These are phyloP conservation scores for Trypanosoma grayi DNA, from an alignment of 208 protist genomes.

Conservation along the genomic window DNA sequence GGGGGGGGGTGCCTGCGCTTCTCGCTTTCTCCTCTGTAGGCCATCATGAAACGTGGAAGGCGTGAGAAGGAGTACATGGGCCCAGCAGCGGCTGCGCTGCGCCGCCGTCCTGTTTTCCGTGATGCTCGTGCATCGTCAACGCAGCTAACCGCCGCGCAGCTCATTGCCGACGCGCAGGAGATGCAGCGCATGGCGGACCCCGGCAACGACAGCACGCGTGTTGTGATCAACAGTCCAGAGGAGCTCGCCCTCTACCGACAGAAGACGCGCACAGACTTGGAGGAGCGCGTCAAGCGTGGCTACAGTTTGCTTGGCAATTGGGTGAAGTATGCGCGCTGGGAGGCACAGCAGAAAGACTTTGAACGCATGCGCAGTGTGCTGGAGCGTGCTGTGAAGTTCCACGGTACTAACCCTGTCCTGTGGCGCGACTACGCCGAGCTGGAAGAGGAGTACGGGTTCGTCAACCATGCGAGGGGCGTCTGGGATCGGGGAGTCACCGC, in stretches of 20 bases:
- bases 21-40: not conserved
- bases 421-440: conserved; percentile 99
- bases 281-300: conserved; percentile 91
- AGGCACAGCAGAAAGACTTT: conserved; percentile 96
- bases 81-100: conserved; percentile 75
- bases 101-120: conserved; percentile 54
- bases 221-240: conserved; percentile 95
- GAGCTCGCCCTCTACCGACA: conserved; percentile 94
- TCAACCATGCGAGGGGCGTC: conserved; percentile 98
- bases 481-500: conserved; percentile 95
- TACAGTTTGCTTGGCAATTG: conserved; percentile 81
- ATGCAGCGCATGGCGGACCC: conserved; percentile 82
- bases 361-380: conserved; percentile 94
- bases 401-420: conserved; percentile 87
- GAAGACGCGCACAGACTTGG: conserved; percentile 94
- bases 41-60: conserved; percentile 58
- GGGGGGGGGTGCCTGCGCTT: not conserved
- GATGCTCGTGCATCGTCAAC: conserved; percentile 59
- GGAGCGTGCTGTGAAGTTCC: conserved; percentile 92
- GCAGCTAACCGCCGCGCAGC: conserved; percentile 98
- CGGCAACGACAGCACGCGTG: conserved; percentile 59
- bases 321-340: conserved; percentile 97
- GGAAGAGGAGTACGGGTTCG: conserved; percentile 95
- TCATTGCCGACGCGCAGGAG: conserved; percentile 96
- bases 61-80: conserved; percentile 47